These are phyloP conservation scores for Pythium dissotocum DNA, from an alignment of 352 stramenopile species.

Conservation along the genomic window DNA sequence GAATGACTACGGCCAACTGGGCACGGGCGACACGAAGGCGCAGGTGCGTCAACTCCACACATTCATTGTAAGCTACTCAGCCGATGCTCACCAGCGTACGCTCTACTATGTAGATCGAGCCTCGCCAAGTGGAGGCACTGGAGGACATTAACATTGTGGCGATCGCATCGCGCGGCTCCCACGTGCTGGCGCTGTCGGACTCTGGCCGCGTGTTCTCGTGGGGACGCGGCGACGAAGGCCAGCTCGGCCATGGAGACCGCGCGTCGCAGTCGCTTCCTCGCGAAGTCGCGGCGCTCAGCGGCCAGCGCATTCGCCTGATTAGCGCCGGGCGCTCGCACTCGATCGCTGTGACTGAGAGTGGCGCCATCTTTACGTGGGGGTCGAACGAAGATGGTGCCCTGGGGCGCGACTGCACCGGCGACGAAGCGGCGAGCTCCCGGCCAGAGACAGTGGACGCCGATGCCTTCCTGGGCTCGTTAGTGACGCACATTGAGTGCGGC, in stretches of 20 bases:
- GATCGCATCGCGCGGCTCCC: conserved; percentile 68
- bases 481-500: conserved; percentile 40
- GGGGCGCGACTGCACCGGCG: conserved; percentile 14
- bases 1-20: conserved; percentile 43
- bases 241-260: conserved; percentile 36
- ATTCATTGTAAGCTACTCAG: too few species aligned
- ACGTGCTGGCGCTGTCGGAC: conserved; percentile 67
- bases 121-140: conserved; percentile 33
- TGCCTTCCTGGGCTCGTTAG: conserved; percentile 9
- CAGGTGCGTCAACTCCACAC: conserved; percentile 15
- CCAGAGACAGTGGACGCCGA: conserved; percentile 24
- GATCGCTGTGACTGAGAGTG: conserved; percentile 49
- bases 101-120: conserved; percentile 29
- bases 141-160: conserved; percentile 33
- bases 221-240: conserved; percentile 84
- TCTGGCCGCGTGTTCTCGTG: conserved; percentile 83
- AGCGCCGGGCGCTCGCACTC: conserved; percentile 64
- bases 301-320: conserved; percentile 26
- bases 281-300: conserved; percentile 18
- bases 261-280: conserved; percentile 24
- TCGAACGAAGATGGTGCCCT: conserved; percentile 46
- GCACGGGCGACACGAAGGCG: conserved; percentile 37
- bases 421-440: conserved; percentile 17
- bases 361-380: conserved; percentile 36
- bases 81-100: background rate